Evolutionary conservation across 495 filamentous ascomycete species (phyloP).

Genomic region (Usnea hakonensis): DNA sequence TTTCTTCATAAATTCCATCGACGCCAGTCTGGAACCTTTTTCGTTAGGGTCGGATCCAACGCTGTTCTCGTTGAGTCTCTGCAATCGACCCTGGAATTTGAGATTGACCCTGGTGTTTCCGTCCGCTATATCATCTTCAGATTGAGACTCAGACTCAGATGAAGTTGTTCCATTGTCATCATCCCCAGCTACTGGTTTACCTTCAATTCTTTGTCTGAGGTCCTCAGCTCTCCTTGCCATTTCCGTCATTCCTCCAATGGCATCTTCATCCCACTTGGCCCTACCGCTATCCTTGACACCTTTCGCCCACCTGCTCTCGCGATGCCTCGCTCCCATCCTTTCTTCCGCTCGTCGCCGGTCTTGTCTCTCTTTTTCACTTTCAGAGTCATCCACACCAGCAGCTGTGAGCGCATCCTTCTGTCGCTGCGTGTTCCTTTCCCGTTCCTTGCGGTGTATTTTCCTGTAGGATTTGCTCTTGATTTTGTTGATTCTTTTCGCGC

Average conservation of each 20-base stretch:
- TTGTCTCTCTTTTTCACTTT: constrained; percentile 69
- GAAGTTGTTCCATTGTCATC: constrained; percentile 45
- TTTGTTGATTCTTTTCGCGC: constrained; percentile 90
- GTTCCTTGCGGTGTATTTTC: constrained; percentile 82
- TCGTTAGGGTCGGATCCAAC: constrained; percentile 34
- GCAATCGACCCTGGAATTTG: constrained; percentile 50
- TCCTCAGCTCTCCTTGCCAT: constrained; percentile 83
- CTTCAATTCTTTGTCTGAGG: constrained; percentile 71
- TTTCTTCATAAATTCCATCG: constrained; percentile 88
- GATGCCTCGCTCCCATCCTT: constrained; percentile 80
- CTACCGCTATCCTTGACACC: constrained; percentile 70
- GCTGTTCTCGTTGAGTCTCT: constrained; percentile 46
- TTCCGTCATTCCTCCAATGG: constrained; percentile 65
- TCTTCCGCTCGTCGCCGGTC: constrained; percentile 78
- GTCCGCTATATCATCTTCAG: constrained; percentile 53
- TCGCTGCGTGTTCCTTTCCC: constrained; percentile 61
- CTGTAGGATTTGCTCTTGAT: constrained; percentile 95
- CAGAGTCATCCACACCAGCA: constrained; percentile 60
- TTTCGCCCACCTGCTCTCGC: constrained; percentile 94
- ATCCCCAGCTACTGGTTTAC: constrained; percentile 51
- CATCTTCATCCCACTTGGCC: constrained; percentile 77
- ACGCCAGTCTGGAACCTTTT: constrained; percentile 45
- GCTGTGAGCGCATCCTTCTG: constrained; percentile 59
- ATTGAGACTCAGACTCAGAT: constrained; percentile 47
- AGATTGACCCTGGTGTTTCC: constrained; percentile 42